These are phyloP conservation scores for Alopecurus myosuroides DNA, from an alignment of 176 grass and related monocot species.

Conservation along the genomic window DNA sequence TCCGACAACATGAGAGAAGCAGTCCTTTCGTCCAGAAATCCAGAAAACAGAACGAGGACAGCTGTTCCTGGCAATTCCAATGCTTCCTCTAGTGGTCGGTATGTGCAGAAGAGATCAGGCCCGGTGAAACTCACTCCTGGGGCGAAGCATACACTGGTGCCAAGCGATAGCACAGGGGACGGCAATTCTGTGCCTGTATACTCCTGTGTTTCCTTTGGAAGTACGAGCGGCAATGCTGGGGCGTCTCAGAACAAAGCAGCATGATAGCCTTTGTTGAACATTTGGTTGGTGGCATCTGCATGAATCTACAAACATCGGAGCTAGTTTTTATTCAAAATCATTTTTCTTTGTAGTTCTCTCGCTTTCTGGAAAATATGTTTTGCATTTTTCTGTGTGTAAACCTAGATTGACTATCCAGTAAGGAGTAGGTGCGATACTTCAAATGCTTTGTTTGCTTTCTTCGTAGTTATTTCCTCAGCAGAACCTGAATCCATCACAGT, in stretches of 20 bases:
- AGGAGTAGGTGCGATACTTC: background rate
- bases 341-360: background rate
- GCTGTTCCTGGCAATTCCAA: constrained; percentile 7
- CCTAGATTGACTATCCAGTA: background rate
- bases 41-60: background rate
- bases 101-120: constrained; percentile 32
- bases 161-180: constrained; percentile 26
- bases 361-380: background rate
- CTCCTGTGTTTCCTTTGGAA: constrained; percentile 33
- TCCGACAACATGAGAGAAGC: background rate
- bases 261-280: background rate
- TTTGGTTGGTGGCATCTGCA: background rate
- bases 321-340: background rate
- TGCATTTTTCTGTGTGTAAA: background rate
- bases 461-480: background rate
- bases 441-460: background rate
- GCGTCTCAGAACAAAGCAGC: constrained; percentile 17
- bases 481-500: background rate
- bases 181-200: constrained; percentile 35
- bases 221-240: background rate
- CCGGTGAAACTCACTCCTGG: constrained; percentile 47
- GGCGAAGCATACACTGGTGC: constrained; percentile 47
- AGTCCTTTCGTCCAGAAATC: constrained; percentile 17
- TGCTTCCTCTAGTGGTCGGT: constrained; percentile 21
- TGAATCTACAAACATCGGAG: background rate